Evolutionary conservation across 306 rosid species (phyloP).

Genomic region (Vigna mungo): DNA sequence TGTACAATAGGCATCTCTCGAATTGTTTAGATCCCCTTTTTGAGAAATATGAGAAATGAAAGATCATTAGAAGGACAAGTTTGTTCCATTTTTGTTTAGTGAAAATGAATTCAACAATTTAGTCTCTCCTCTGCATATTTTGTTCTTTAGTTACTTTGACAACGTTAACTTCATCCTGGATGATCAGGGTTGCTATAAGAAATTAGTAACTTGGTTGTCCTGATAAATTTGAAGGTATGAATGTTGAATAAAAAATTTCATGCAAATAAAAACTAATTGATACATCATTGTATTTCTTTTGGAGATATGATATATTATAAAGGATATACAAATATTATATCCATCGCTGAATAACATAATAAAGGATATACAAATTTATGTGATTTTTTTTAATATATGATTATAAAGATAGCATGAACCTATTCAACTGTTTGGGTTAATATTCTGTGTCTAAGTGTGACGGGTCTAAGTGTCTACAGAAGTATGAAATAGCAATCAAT

Average conservation of each 20-base stretch:
- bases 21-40: background rate
- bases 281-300: too few species aligned
- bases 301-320: too few species aligned
- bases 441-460: background rate
- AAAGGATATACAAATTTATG: background rate
- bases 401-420: background rate
- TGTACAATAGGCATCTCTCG: conserved; percentile 13
- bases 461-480: background rate
- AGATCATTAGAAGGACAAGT: conserved; percentile 6
- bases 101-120: conserved; percentile 19
- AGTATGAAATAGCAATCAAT: background rate
- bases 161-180: background rate
- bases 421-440: background rate
- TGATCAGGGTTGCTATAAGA: background rate
- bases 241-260: background rate
- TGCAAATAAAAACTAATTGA: too few species aligned
- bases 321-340: background rate
- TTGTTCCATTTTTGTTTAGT: background rate
- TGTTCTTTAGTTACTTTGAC: background rate
- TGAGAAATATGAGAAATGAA: background rate
- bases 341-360: background rate
- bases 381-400: background rate
- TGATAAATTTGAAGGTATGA: background rate
- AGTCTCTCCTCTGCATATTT: background rate
- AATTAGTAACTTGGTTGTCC: conserved; percentile 17